These are phyloP conservation scores for Pythium brassicae DNA, from an alignment of 352 stramenopile genomes.

Conservation along the genomic window DNA sequence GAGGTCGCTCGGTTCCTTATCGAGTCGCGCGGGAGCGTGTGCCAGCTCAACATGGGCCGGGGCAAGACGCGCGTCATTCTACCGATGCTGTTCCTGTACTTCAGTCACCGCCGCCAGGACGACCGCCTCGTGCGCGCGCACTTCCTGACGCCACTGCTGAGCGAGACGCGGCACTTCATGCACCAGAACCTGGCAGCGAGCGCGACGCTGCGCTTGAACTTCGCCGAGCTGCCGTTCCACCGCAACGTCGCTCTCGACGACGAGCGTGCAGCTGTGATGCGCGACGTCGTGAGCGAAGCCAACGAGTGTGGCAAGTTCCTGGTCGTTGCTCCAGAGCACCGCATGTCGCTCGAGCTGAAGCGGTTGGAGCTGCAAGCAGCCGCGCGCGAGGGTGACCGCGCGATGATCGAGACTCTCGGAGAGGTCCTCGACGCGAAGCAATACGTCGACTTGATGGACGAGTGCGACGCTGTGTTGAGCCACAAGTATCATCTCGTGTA, in stretches of 20 bases:
- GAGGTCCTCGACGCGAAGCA: conserved; percentile 35
- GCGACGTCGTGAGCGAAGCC: conserved; percentile 30
- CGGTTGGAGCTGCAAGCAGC: conserved; percentile 34
- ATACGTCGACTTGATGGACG: conserved; percentile 85
- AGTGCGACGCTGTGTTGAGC: conserved; percentile 83
- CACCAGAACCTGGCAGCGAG: conserved; percentile 47
- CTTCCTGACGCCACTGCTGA: conserved; percentile 58
- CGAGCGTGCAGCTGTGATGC: conserved; percentile 22
- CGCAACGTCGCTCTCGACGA: conserved; percentile 38
- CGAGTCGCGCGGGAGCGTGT: conserved; percentile 44
- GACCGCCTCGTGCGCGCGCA: conserved; percentile 43
- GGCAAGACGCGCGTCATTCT: conserved; percentile 87
- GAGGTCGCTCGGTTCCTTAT: conserved; percentile 70
- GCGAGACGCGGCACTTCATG: conserved; percentile 63
- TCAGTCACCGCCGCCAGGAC: conserved; percentile 12
- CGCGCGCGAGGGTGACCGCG: conserved; percentile 3
- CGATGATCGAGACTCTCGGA: conserved; percentile 23
- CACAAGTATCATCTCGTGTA: conserved; percentile 89
- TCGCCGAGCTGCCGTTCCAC: conserved; percentile 72
- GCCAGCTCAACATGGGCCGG: conserved; percentile 86
- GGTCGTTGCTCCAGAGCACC: conserved; percentile 81
- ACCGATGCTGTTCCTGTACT: conserved; percentile 85
- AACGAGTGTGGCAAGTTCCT: conserved; percentile 42
- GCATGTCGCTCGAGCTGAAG: conserved; percentile 87
- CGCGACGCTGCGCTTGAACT: conserved; percentile 22